A percentile compares a stretch with the other conserved stretches of the same genome.
phyloP scores from a whole-genome alignment of 1,139 yeast genomes.

The Candida dubliniensis region DNA sequence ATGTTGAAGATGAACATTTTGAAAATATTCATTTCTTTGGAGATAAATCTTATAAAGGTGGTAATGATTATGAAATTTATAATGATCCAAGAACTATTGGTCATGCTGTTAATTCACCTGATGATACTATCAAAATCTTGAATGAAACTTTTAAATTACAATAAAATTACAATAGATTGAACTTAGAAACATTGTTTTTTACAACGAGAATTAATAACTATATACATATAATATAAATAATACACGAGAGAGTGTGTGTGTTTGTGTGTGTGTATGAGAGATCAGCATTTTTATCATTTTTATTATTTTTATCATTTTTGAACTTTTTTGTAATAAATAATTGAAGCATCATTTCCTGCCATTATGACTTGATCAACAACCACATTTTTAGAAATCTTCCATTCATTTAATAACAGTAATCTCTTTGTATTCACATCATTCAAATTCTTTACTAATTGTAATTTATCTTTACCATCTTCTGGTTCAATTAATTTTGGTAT shows the following conservation, averaged over 20 bases:
- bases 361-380: conserved; percentile 55
- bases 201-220: too few relatives aligned
- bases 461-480: conserved; percentile 25
- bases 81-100: conserved; percentile 90
- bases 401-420: conserved; percentile 41
- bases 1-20: conserved; percentile 82
- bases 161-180: conserved; percentile 1
- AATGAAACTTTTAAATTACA: conserved; percentile 69
- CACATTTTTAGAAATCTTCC: conserved; percentile 22
- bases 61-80: conserved; percentile 97
- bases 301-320: too few relatives aligned
- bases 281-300: too few relatives aligned
- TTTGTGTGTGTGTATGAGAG: background rate
- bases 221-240: conserved; percentile 4
- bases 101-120: conserved; percentile 87
- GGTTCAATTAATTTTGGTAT: conserved; percentile 65
- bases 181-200: background rate
- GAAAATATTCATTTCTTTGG: conserved; percentile 94
- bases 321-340: conserved; percentile 53
- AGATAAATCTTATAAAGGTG: conserved; percentile 96
- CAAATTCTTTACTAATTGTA: conserved; percentile 26
- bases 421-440: conserved; percentile 43
- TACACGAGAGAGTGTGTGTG: background rate
- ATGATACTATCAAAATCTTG: conserved; percentile 81
- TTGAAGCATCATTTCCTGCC: conserved; percentile 65